Evolutionary conservation across 768 basidiomycete genomes (phyloP).

Genomic region (Boletus rubropictus): DNA sequence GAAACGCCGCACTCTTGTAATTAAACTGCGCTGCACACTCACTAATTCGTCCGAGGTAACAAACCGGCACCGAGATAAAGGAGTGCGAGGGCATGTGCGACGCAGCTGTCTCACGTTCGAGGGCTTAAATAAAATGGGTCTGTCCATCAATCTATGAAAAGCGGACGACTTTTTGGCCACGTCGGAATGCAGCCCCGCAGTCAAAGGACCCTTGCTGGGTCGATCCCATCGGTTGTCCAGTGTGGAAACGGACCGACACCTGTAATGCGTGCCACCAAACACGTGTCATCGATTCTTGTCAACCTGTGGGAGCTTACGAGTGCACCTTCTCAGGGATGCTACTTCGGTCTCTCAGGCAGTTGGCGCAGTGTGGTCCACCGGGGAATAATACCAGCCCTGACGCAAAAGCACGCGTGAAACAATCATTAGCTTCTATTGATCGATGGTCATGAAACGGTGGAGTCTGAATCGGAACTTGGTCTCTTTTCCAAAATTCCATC

Average conservation of each 20-base stretch:
- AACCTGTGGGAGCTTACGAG: slow-evolving; percentile 16
- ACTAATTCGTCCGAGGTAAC: slow-evolving; percentile 8
- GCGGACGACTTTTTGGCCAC: slow-evolving; percentile 1
- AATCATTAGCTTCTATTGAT: slow-evolving; percentile 10
- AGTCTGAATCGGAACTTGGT: slow-evolving; percentile 45
- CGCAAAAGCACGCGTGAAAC: slow-evolving; percentile 9
- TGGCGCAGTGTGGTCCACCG: not conserved
- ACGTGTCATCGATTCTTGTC: slow-evolving; percentile 21
- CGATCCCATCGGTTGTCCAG: no score
- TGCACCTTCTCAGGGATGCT: slow-evolving; percentile 10
- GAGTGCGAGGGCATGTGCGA: slow-evolving; percentile 4
- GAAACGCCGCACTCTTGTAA: slow-evolving; percentile 10
- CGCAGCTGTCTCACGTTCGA: slow-evolving; percentile 7
- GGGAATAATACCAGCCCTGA: slow-evolving; percentile 2
- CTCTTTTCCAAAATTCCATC: slow-evolving; percentile 85
- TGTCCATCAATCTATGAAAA: slow-evolving; percentile 16
- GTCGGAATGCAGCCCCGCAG: slow-evolving; percentile 24
- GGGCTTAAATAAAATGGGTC: slow-evolving; percentile 19
- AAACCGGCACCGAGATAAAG: slow-evolving; percentile 25
- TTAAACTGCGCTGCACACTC: slow-evolving; percentile 15
- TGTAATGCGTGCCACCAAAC: slow-evolving; percentile 8
- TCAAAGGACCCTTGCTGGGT: slow-evolving; percentile 23
- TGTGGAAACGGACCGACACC: no score
- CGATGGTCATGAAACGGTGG: slow-evolving; percentile 17
- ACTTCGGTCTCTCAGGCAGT: slow-evolving; percentile 11